Evolutionary conservation across 2,329 filamentous ascomycete species (phyloP), one percentile per base, ranked within the genome.

Genomic region (Blumeriella jaapii): DNA sequence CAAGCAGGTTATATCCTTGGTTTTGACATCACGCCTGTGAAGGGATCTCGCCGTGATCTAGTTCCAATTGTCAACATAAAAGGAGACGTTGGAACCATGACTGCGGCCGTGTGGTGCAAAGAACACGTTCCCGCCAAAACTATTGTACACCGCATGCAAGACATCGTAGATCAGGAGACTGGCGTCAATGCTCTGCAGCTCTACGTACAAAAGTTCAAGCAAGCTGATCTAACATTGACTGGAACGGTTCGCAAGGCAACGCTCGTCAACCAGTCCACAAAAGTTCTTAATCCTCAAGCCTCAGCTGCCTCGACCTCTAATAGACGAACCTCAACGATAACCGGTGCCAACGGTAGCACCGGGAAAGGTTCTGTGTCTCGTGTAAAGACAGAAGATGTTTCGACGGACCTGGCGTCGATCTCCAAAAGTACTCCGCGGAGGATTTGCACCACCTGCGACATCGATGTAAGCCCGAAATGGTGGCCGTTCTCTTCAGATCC

Each of bases 241-340:
- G 91, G 91, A 17, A 95, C 89, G 12, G 84, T 91, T 14, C 80
- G 91, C 36, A 95, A 94, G 59, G 89, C 91, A 14, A 91, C 84
- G 40, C 69, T 56, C 4, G 52, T 64, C 53, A 54, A 62, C 49
- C 49, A 61, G 49, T 50, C 58, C 38, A 48, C 62, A 47, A 50
- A 58, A 42, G 32, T 41, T 12, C 19, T 44, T 18, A 53, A 49
- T 43, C 18, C 29, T 24, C 40, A 48, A 10, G 28, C 38, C 3
- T 23, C 46, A 12, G 19, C 29, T 11, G 51, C 58, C 15, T 48
- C 54, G 12, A 42, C 60, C 40, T 53, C 58, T 16, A 64, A 68
- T 48, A 65, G 75, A 38, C 69, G 74, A 41, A 60, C 66, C 12
- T 81, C 78, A 16, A 68, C 68, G 2, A 67, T 65, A 16, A 64